Conservation (phyloP, 495 filamentous ascomycete species). For the Amniculicola lignicola region DNA sequence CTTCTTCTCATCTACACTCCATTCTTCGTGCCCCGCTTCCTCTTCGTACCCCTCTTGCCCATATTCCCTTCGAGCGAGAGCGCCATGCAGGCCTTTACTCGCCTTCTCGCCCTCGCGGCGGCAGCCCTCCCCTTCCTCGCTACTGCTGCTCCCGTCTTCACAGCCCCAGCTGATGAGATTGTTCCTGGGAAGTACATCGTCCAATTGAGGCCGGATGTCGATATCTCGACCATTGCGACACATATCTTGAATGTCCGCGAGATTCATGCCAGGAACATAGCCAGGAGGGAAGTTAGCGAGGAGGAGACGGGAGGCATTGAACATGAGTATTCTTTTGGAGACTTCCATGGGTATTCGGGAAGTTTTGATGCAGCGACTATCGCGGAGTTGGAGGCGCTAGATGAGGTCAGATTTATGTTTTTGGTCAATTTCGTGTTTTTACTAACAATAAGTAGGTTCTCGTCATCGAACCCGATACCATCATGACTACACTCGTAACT, state of each 20-base stretch:
- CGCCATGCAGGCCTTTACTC: conserved; percentile 22
- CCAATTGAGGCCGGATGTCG: conserved; percentile 11
- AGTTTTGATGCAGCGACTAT: conserved; percentile 90
- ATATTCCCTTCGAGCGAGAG: too few species aligned
- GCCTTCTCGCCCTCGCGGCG: conserved; percentile 17
- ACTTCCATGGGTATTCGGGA: conserved; percentile 84
- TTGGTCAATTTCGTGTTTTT: neutral
- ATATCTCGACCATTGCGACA: conserved; percentile 8
- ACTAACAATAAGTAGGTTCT: conserved; percentile 63
- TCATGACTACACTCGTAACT: conserved; percentile 69
- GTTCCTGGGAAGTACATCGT: conserved; percentile 26
- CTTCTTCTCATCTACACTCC: too few species aligned
- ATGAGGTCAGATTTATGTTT: conserved; percentile 78
- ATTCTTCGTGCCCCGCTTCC: too few species aligned
- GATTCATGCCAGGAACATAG: conserved; percentile 21
- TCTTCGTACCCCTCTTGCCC: too few species aligned
- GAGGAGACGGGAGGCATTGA: conserved; percentile 62
- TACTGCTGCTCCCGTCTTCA: neutral
- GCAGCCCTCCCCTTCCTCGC: conserved; percentile 10
- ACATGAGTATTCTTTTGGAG: conserved; percentile 86
- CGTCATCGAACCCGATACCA: conserved; percentile 85
- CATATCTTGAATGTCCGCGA: conserved; percentile 10
- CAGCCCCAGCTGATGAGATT: neutral
- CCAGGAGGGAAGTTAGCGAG: conserved; percentile 1
- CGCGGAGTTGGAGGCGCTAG: conserved; percentile 86